phyloP scores from a whole-genome alignment of 495 filamentous ascomycete genomes.

The Oleoguttula mirabilis region DNA sequence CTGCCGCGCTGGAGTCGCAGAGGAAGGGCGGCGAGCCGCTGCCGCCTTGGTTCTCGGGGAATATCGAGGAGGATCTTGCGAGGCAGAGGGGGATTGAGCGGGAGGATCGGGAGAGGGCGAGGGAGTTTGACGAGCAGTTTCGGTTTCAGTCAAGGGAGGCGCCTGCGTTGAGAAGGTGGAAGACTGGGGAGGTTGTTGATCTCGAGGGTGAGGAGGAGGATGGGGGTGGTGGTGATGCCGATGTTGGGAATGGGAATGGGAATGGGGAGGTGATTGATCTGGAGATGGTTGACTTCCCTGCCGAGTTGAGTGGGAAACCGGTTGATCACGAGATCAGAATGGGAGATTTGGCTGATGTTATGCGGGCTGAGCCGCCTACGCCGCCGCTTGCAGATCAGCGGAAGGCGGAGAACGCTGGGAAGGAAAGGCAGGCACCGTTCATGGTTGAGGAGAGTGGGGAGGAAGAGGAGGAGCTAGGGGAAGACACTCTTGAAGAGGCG shows the following conservation, averaged over 20 bases:
- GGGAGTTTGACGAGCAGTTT: constrained; percentile 21
- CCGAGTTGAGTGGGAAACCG: neutral
- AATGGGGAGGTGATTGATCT: constrained; percentile 23
- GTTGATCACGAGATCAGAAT: constrained; percentile 27
- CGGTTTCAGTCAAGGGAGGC: constrained; percentile 28
- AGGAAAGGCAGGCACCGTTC: neutral
- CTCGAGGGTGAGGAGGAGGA: constrained; percentile 28
- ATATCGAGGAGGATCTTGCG: constrained; percentile 27
- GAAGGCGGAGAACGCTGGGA: neutral
- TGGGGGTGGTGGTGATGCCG: too few relatives aligned
- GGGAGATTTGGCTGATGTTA: constrained; percentile 34
- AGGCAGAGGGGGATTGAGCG: constrained; percentile 27
- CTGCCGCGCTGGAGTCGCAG: constrained; percentile 23
- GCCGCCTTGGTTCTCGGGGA: constrained; percentile 74
- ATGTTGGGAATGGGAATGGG: constrained; percentile 16
- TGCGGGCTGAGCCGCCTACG: constrained; percentile 33
- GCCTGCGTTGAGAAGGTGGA: constrained; percentile 31
- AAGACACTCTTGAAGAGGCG: too few relatives aligned
- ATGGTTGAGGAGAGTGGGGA: constrained; percentile 2
- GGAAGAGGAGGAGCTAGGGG: neutral
- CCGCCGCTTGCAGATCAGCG: too few relatives aligned
- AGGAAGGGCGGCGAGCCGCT: constrained; percentile 41
- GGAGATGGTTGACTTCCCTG: constrained; percentile 15
- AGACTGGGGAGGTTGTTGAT: constrained; percentile 23
- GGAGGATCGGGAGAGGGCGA: constrained; percentile 20